A percentile compares a stretch with the other conserved stretches of the same genome.
Evolutionary conservation across 345 rosid genomes (phyloP).

Genomic region (Isatis tinctoria): DNA sequence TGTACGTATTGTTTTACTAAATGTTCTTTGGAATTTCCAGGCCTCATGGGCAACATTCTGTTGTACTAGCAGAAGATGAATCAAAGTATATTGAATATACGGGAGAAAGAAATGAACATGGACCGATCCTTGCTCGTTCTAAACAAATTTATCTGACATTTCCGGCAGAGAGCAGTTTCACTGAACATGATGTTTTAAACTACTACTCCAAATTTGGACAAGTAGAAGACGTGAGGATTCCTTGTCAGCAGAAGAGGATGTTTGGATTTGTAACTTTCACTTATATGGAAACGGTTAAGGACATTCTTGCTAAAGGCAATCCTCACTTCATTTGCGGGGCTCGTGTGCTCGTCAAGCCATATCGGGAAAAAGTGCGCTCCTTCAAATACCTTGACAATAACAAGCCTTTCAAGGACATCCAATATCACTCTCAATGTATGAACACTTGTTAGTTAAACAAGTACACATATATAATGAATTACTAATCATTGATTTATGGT

Average conservation of each 20-base stretch:
- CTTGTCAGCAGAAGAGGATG: constrained; percentile 90
- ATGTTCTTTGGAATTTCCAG: constrained; percentile 31
- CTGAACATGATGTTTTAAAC: constrained; percentile 73
- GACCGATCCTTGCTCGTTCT: constrained; percentile 59
- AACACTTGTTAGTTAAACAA: too few relatives aligned
- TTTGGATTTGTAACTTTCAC: constrained; percentile 80
- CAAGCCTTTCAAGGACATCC: too few relatives aligned
- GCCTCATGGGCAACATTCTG: constrained; percentile 94
- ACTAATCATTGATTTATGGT: constrained; percentile 4
- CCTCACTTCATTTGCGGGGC: constrained; percentile 89
- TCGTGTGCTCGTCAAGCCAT: constrained; percentile 94
- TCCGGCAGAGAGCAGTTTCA: constrained; percentile 75
- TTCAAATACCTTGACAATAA: too few relatives aligned
- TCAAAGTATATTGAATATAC: constrained; percentile 50
- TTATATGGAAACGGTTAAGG: constrained; percentile 62
- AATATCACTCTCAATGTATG: too few relatives aligned
- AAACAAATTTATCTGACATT: constrained; percentile 81
- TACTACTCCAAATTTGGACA: constrained; percentile 78
- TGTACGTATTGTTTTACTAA: too few relatives aligned
- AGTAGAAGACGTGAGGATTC: constrained; percentile 93
- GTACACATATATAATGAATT: too few relatives aligned
- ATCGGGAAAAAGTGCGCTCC: constrained; percentile 85
- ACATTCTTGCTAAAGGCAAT: constrained; percentile 72
- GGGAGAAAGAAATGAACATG: constrained; percentile 51
- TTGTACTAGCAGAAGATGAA: constrained; percentile 74